Evolutionary conservation across 129 eudicot genomes (phyloP).

Genomic region (Chrysanthemum lavandulifolium): DNA sequence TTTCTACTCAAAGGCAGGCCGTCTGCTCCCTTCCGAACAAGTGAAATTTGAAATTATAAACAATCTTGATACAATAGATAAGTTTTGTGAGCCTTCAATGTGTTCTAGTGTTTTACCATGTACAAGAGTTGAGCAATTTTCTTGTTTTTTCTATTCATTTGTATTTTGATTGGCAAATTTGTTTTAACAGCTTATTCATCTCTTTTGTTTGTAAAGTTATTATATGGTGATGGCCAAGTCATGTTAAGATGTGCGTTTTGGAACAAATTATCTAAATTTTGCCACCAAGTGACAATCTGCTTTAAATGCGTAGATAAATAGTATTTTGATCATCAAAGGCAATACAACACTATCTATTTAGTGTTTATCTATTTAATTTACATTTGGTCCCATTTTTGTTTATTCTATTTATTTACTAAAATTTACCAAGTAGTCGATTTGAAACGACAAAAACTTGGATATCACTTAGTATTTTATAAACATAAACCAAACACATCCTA

Average conservation of each 20-base stretch:
- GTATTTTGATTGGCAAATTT: background rate
- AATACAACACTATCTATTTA: too few species aligned
- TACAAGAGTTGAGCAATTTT: background rate
- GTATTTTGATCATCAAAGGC: background rate
- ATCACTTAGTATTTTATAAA: too few species aligned
- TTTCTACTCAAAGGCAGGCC: slow-evolving; percentile 96
- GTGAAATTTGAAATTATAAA: slow-evolving; percentile 63
- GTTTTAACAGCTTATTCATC: background rate
- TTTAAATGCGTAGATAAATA: background rate
- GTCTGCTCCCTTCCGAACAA: slow-evolving; percentile 65
- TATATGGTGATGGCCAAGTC: too few species aligned
- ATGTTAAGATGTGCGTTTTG: too few species aligned
- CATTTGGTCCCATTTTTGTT: too few species aligned
- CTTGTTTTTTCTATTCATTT: background rate
- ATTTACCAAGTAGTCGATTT: too few species aligned
- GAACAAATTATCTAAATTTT: background rate
- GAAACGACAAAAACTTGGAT: too few species aligned
- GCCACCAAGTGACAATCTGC: background rate
- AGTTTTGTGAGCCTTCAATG: slow-evolving; percentile 39
- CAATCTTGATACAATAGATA: slow-evolving; percentile 60
- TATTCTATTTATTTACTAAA: too few species aligned
- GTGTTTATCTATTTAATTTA: too few species aligned
- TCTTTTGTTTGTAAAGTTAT: too few species aligned
- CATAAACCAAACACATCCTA: too few species aligned
- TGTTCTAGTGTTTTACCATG: background rate